A percentile compares a stretch with the other conserved stretches of the same genome.
phyloP scores from a whole-genome alignment of 2,329 filamentous ascomycete genomes.

The Keithomyces neogunnii region DNA sequence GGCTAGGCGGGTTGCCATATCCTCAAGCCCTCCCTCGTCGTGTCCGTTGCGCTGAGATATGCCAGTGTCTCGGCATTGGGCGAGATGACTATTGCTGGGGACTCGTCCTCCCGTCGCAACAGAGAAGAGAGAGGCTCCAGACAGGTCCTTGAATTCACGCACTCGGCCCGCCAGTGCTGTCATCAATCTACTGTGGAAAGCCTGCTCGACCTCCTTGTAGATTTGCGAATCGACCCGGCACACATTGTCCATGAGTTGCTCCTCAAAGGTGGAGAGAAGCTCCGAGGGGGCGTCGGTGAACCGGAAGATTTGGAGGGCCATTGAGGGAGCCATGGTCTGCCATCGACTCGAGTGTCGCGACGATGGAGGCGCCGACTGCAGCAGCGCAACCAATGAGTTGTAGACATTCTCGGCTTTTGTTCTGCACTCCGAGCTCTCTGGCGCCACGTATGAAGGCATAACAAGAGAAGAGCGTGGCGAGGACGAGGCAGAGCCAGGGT shows the following conservation, averaged over 20 bases:
- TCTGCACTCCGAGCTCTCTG: constrained; percentile 31
- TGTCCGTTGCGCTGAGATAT: constrained; percentile 31
- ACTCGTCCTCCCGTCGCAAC: constrained; percentile 44
- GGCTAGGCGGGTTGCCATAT: constrained; percentile 69
- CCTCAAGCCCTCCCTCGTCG: constrained; percentile 48
- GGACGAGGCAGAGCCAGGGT: constrained; percentile 37
- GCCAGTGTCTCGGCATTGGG: constrained; percentile 24
- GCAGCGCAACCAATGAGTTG: constrained; percentile 43
- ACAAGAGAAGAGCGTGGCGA: constrained; percentile 42
- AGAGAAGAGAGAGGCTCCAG: constrained; percentile 45
- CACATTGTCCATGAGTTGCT: constrained; percentile 37
- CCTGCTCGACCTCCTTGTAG: constrained; percentile 40
- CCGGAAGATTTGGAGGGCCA: constrained; percentile 52
- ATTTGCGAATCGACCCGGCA: constrained; percentile 32
- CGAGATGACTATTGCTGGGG: constrained; percentile 25
- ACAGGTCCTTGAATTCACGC: constrained; percentile 42
- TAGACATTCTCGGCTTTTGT: constrained; percentile 40
- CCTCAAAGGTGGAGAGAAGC: constrained; percentile 39
- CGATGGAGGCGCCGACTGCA: constrained; percentile 40
- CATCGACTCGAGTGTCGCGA: constrained; percentile 38
- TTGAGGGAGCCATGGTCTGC: constrained; percentile 41
- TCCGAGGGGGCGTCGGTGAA: constrained; percentile 41
- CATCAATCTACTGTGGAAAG: constrained; percentile 41
- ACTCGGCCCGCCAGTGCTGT: constrained; percentile 40
- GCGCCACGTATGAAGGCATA: constrained; percentile 27